Base-by-base conservation (phyloP, 768 basidiomycete genomes). In the Inosperma sp. region DNA sequence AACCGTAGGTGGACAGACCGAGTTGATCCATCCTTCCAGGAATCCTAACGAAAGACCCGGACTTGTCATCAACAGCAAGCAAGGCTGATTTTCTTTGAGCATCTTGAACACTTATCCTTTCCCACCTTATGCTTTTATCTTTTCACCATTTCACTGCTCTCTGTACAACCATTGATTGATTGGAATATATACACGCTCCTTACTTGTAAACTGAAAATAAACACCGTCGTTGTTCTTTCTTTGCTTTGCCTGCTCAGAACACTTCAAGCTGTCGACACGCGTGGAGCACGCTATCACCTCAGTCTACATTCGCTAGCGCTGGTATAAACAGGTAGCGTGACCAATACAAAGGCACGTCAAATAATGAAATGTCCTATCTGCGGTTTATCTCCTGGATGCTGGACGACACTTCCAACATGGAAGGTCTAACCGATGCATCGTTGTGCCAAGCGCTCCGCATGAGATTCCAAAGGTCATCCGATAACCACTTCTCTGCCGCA, bases 341-440 rank as follows among this genome's bases (percentile, higher is more conserved):
- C 35, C 45, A 23, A 34, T 16, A 30, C 19, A 34, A 16, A 34
- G 14, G 22, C 45, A 27, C 23, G 44, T 44, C 42, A 31, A n/a
- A 25, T 22, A 33, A 31, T 43, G 23, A 6, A 34, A n/a, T 3
- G 23, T 13, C 13, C 25, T 35, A 33, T 30, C 41, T 45, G 37
- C 49, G 37, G 31, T 45, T 39, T 34, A 68, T 56, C 37, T 55
- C 53, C 35, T 52, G 40, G 33, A 72, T 56, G 23, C 55, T 40
- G 9, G 49, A 43, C 14, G 68, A 62, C n/a, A 79, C 64, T 25
- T 72, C 63, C 31, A 40, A 55, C 67, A 79, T 76, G 6, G 56
- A 52, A 21, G 77, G 76, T 3, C 81, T 71, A 22, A 62, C 63
- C 17, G 53, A 51, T 23, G 72, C 62, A 75, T 54, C 53, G 37